phyloP scores from a whole-genome alignment of 768 basidiomycete genomes.

The Sporobolomyces pararoseus region DNA sequence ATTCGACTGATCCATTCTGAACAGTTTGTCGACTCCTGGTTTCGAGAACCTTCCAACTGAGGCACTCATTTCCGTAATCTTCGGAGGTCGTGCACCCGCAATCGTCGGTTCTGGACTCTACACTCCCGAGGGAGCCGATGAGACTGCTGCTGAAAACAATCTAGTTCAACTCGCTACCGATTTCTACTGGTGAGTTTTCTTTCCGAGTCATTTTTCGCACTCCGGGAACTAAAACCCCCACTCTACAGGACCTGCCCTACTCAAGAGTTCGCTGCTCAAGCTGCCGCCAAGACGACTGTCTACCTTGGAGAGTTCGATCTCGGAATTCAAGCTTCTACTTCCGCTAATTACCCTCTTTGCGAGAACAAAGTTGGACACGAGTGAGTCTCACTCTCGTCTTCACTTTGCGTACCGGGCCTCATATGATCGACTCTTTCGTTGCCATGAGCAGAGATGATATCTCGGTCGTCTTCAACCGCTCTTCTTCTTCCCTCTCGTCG shows the following conservation, averaged over 20 bases:
- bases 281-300: neutral
- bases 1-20: too few species aligned
- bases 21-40: neutral
- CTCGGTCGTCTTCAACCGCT: conserved; percentile 56
- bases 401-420: too few species aligned
- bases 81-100: too few species aligned
- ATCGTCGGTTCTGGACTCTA: conserved; percentile 44
- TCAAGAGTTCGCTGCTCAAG: conserved; percentile 30
- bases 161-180: conserved; percentile 37
- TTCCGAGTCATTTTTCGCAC: too few species aligned
- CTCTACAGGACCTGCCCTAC: conserved; percentile 25
- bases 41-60: too few species aligned
- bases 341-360: neutral
- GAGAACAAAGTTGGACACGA: conserved; percentile 27
- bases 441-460: conserved; percentile 74
- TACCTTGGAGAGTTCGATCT: conserved; percentile 35
- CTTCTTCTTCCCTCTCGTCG: conserved; percentile 58
- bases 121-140: neutral
- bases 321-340: conserved; percentile 2
- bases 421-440: too few species aligned
- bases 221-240: neutral
- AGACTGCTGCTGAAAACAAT: neutral
- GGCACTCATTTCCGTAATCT: too few species aligned
- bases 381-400: conserved; percentile 20
- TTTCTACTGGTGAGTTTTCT: conserved; percentile 35